Evolutionary conservation across 2,329 filamentous ascomycete species (phyloP).

Genomic region (Xylariaceae sp.): DNA sequence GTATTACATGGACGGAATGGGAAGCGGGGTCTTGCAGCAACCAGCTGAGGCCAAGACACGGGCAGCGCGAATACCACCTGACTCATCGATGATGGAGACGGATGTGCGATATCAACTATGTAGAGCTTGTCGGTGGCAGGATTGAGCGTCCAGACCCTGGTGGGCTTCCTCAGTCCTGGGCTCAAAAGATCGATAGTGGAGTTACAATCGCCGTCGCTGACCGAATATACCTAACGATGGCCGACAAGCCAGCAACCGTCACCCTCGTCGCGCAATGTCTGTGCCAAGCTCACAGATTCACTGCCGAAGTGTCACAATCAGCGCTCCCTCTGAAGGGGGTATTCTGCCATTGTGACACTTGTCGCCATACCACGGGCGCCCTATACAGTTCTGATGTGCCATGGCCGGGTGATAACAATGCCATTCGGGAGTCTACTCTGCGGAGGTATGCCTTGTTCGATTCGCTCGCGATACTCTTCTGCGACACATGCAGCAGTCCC

Average conservation of each 20-base stretch:
- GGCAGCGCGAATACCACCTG: no score
- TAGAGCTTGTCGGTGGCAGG: no score
- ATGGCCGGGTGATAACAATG: slow-evolving; percentile 37
- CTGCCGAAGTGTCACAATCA: slow-evolving; percentile 29
- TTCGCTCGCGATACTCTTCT: slow-evolving; percentile 38
- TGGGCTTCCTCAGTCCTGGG: no score
- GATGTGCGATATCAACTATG: no score
- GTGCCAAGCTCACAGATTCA: slow-evolving; percentile 44
- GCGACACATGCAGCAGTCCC: slow-evolving; percentile 41
- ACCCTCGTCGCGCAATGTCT: slow-evolving; percentile 42
- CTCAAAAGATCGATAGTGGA: no score
- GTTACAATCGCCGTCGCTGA: no score
- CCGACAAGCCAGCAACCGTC: background rate
- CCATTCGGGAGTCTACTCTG: slow-evolving; percentile 32
- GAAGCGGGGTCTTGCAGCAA: no score
- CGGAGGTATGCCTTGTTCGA: slow-evolving; percentile 37
- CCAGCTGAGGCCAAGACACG: no score
- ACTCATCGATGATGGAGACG: no score
- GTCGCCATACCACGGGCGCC: slow-evolving; percentile 44
- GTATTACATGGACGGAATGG: no score
- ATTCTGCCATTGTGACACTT: slow-evolving; percentile 50
- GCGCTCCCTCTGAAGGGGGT: slow-evolving; percentile 40
- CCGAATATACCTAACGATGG: background rate
- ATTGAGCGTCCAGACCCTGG: no score
- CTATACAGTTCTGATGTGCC: slow-evolving; percentile 36